Evolutionary conservation across 768 basidiomycete genomes (phyloP).

Genomic region (Cyclocybe cylindracea): DNA sequence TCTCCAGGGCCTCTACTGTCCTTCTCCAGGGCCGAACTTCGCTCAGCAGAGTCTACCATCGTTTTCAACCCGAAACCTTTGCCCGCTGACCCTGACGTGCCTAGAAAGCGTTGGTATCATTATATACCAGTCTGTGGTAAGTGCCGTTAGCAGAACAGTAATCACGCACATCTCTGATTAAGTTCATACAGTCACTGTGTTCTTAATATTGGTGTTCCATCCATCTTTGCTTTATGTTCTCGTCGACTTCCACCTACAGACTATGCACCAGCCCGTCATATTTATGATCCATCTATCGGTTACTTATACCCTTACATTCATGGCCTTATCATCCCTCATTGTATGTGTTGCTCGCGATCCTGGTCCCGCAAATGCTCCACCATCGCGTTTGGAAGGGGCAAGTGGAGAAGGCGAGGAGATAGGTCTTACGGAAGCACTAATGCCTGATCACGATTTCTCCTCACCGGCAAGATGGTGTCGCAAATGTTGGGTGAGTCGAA

Average conservation of each 20-base stretch:
- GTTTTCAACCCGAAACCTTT: constrained; percentile 14
- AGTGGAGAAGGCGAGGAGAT: constrained; percentile 40
- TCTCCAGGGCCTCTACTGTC: constrained; percentile 19
- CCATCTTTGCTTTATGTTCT: constrained; percentile 72
- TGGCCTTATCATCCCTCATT: constrained; percentile 72
- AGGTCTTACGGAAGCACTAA: constrained; percentile 61
- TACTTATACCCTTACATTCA: constrained; percentile 66
- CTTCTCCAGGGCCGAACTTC: constrained; percentile 20
- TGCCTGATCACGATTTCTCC: constrained; percentile 51
- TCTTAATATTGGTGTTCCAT: constrained; percentile 69
- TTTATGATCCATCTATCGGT: constrained; percentile 58
- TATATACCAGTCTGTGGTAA: constrained; percentile 59
- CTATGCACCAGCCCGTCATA: constrained; percentile 43
- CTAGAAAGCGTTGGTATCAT: constrained; percentile 53
- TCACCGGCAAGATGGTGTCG: constrained; percentile 72
- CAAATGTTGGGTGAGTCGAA: constrained; percentile 61
- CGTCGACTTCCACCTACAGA: constrained; percentile 64
- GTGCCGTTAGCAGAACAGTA: constrained; percentile 15
- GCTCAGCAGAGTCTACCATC: constrained; percentile 16
- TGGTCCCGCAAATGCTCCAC: constrained; percentile 49
- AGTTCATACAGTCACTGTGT: constrained; percentile 36
- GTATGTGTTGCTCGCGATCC: constrained; percentile 75
- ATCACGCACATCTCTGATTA: background rate
- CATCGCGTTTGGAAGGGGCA: constrained; percentile 15
- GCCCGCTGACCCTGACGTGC: constrained; percentile 23